Evolutionary conservation across 2,329 filamentous ascomycete genomes (phyloP).

Genomic region (Phoma sp.): DNA sequence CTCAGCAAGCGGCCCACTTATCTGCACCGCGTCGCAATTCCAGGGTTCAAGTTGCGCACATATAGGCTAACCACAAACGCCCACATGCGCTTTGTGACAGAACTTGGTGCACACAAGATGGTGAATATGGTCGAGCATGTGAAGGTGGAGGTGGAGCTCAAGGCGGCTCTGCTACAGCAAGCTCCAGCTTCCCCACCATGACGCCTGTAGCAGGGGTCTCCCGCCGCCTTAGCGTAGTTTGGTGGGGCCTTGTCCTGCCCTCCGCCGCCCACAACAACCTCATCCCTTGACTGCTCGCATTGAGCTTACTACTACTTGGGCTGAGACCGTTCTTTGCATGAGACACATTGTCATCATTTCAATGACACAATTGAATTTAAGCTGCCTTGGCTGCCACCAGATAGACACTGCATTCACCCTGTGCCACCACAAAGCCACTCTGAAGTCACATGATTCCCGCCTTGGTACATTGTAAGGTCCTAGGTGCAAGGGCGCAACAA

Average conservation of each 20-base stretch:
- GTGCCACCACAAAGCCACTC: no score
- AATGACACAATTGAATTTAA: no score
- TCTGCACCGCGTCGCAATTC: neutral
- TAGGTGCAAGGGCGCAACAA: no score
- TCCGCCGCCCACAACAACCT: neutral
- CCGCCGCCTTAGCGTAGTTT: constrained; percentile 1
- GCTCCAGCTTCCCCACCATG: constrained; percentile 6
- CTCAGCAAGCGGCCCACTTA: neutral
- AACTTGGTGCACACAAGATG: neutral
- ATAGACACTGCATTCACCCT: no score
- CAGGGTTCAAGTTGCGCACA: neutral
- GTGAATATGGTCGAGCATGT: neutral
- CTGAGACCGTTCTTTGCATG: no score
- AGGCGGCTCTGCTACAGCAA: constrained; percentile 7
- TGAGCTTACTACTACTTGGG: no score
- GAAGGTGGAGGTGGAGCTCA: constrained; percentile 2
- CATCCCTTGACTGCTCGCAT: neutral
- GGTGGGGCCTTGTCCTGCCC: neutral
- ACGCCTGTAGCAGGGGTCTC: neutral
- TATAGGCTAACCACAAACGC: neutral
- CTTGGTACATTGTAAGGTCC: no score
- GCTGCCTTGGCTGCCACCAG: no score
- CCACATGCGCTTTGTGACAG: neutral
- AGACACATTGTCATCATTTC: no score
- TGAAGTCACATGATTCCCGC: no score